A percentile compares a stretch with the other conserved stretches of the same genome.
Conservation (phyloP, 2,329 filamentous ascomycete genomes). For the Pseudomassariella vexata region DNA sequence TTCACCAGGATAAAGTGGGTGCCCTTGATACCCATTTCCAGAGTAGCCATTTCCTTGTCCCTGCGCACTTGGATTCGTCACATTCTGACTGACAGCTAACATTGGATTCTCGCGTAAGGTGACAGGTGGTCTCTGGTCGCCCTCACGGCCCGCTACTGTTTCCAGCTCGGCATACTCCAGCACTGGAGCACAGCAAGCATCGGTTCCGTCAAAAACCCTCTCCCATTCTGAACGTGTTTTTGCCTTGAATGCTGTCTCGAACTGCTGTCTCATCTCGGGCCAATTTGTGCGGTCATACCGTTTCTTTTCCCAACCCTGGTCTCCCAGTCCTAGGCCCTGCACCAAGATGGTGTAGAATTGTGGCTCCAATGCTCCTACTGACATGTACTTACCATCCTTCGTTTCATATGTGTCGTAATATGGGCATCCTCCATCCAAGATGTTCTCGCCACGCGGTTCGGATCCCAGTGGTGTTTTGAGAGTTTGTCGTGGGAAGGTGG, state of each 20-base stretch:
- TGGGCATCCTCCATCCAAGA: slow-evolving; percentile 78
- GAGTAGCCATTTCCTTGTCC: slow-evolving; percentile 62
- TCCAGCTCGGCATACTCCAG: slow-evolving; percentile 70
- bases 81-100: slow-evolving; percentile 50
- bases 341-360: slow-evolving; percentile 72
- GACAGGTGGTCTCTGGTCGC: slow-evolving; percentile 67
- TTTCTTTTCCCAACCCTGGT: slow-evolving; percentile 42
- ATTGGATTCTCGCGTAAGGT: slow-evolving; percentile 65
- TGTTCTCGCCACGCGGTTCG: slow-evolving; percentile 63
- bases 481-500: slow-evolving; percentile 68
- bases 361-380: slow-evolving; percentile 86
- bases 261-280: slow-evolving; percentile 57
- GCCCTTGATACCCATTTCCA: slow-evolving; percentile 62
- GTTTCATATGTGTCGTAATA: slow-evolving; percentile 91
- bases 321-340: slow-evolving; percentile 56
- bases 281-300: slow-evolving; percentile 60
- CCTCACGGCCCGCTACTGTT: slow-evolving; percentile 37
- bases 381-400: slow-evolving; percentile 70
- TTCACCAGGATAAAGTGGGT: slow-evolving; percentile 56
- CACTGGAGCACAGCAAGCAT: slow-evolving; percentile 90
- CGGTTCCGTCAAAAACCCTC: slow-evolving; percentile 76
- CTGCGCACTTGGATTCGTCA: slow-evolving; percentile 30
- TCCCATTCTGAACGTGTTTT: slow-evolving; percentile 81
- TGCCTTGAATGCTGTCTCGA: slow-evolving; percentile 58
- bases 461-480: slow-evolving; percentile 59